phyloP scores from a whole-genome alignment of 805 yeast genomes.

The Millerozyma acaciae region DNA sequence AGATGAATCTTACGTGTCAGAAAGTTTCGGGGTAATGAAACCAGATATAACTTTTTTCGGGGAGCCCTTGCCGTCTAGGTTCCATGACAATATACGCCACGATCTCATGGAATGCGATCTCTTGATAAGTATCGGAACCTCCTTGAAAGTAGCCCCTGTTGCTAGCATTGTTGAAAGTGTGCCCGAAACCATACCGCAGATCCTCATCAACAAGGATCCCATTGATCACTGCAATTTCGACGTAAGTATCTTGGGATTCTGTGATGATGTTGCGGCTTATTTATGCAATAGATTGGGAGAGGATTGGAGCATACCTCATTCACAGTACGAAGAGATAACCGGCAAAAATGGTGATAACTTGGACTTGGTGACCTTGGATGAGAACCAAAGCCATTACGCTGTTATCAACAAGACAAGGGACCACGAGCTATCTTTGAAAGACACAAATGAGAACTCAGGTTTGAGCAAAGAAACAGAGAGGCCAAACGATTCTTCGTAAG shows the following conservation, averaged over 20 bases:
- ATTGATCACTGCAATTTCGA: conserved; percentile 36
- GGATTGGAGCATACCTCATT: conserved; percentile 32
- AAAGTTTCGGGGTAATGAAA: conserved; percentile 56
- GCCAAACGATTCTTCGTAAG: too few species aligned
- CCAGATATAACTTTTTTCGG: conserved; percentile 91
- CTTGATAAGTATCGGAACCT: conserved; percentile 77
- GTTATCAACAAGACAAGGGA: conserved; percentile 1
- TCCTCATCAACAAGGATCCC: conserved; percentile 37
- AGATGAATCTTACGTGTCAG: conserved; percentile 24
- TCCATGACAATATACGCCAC: conserved; percentile 28
- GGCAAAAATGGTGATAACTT: conserved; percentile 13
- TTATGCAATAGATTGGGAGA: conserved; percentile 26
- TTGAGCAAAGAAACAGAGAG: too few species aligned
- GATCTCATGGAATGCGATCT: conserved; percentile 76
- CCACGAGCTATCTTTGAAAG: too few species aligned
- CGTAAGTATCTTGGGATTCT: conserved; percentile 35
- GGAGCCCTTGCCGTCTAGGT: conserved; percentile 51
- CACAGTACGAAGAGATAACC: conserved; percentile 15
- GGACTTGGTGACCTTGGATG: conserved; percentile 8
- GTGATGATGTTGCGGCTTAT: conserved; percentile 39
- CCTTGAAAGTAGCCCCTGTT: conserved; percentile 62
- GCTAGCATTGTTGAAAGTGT: conserved; percentile 36
- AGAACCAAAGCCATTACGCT: conserved; percentile 9
- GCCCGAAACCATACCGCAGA: conserved; percentile 32
- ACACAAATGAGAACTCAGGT: too few species aligned